Evolutionary conservation across 1,284 basidiomycete genomes (phyloP).

Genomic region (Marasmius fiardii): DNA sequence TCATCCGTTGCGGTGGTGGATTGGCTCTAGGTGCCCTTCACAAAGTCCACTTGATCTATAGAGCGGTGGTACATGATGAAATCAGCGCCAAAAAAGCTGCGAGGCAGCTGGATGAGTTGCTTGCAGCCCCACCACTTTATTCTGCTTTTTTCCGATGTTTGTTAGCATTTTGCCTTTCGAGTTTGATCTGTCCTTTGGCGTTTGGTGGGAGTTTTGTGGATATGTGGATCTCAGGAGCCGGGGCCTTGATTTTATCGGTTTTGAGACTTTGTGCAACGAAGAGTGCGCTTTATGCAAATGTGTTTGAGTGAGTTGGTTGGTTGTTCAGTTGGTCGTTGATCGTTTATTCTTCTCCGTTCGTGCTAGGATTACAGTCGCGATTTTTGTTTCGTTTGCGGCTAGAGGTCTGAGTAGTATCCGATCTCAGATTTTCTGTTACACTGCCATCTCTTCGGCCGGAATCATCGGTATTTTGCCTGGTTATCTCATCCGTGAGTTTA

Average conservation of each 20-base stretch:
- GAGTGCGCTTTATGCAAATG: slow-evolving; percentile 79
- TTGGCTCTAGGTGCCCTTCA: slow-evolving; percentile 77
- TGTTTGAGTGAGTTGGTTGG: slow-evolving; percentile 70
- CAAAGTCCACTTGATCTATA: slow-evolving; percentile 74
- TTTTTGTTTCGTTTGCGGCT: slow-evolving; percentile 76
- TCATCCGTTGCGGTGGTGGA: slow-evolving; percentile 72
- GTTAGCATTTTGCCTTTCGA: slow-evolving; percentile 69
- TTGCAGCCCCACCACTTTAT: slow-evolving; percentile 57
- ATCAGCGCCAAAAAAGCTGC: slow-evolving; percentile 74
- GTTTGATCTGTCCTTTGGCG: slow-evolving; percentile 76
- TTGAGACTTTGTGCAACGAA: slow-evolving; percentile 71
- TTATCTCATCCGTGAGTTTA: slow-evolving; percentile 70
- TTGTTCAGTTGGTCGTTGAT: slow-evolving; percentile 10
- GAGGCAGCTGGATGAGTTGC: slow-evolving; percentile 34
- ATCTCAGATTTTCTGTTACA: slow-evolving; percentile 79
- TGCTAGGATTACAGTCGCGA: slow-evolving; percentile 84
- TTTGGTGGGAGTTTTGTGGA: slow-evolving; percentile 86
- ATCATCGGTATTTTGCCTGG: slow-evolving; percentile 84
- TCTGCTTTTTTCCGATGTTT: slow-evolving; percentile 54
- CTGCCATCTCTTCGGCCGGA: slow-evolving; percentile 79
- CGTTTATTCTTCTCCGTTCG: too few species aligned
- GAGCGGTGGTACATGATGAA: slow-evolving; percentile 81
- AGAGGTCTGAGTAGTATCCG: slow-evolving; percentile 76
- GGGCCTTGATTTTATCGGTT: slow-evolving; percentile 62
- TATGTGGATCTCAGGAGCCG: slow-evolving; percentile 72